Evolutionary conservation across 2,329 filamentous ascomycete genomes (phyloP).

Genomic region (Aspergillus sp.): DNA sequence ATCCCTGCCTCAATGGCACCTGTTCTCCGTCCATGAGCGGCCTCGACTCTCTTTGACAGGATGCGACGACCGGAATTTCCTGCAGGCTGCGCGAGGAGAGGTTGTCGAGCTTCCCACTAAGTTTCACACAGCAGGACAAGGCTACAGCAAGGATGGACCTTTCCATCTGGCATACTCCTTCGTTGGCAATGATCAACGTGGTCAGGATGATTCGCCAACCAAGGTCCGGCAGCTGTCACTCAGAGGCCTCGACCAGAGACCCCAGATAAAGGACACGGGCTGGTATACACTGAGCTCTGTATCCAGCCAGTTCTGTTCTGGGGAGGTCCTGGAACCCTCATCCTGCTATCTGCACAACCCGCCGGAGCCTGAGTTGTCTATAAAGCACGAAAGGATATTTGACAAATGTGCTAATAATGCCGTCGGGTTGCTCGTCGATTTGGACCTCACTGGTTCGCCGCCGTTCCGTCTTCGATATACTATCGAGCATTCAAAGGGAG

Average conservation of each 20-base stretch:
- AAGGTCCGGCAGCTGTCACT: conserved; percentile 50
- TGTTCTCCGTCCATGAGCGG: conserved; percentile 77
- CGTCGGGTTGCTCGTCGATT: conserved; percentile 76
- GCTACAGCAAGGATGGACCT: conserved; percentile 50
- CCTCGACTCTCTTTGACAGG: conserved; percentile 62
- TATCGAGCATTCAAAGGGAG: conserved; percentile 52
- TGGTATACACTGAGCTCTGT: conserved; percentile 78
- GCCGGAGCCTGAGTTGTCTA: conserved; percentile 66
- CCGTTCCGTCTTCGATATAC: conserved; percentile 80
- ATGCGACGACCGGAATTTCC: conserved; percentile 69
- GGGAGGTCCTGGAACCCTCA: conserved; percentile 84
- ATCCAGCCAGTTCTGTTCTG: conserved; percentile 69
- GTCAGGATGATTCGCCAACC: conserved; percentile 49
- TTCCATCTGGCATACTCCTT: conserved; percentile 75
- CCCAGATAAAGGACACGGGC: conserved; percentile 65
- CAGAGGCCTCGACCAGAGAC: conserved; percentile 51
- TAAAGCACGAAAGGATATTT: conserved; percentile 71
- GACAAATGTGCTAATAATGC: conserved; percentile 94
- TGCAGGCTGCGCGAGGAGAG: conserved; percentile 73
- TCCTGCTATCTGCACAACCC: conserved; percentile 91
- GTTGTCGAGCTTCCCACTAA: conserved; percentile 59
- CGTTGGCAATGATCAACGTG: conserved; percentile 65
- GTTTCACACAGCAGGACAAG: conserved; percentile 54
- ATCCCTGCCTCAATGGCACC: conserved; percentile 58
- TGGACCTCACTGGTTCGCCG: conserved; percentile 85